Evolutionary conservation across 805 yeast species (phyloP).

Genomic region (Candida khao-thaluensis): DNA sequence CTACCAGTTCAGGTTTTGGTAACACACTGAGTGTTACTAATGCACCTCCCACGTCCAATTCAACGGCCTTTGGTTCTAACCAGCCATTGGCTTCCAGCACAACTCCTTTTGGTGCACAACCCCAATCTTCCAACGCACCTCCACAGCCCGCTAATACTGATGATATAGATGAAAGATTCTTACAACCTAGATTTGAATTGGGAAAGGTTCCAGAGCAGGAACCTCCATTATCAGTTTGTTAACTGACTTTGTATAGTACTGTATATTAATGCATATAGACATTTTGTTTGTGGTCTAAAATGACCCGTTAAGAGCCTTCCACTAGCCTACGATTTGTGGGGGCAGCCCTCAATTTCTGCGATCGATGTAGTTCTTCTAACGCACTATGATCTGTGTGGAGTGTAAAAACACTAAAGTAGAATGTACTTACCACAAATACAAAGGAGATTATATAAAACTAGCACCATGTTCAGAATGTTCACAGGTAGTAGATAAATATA

Average conservation of each 20-base stretch:
- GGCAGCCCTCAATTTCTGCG: no score
- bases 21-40: not conserved
- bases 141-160: not conserved
- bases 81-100: slow-evolving; percentile 4
- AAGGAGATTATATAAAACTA: slow-evolving; percentile 74
- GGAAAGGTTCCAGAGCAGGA: slow-evolving; percentile 72
- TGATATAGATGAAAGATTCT: slow-evolving; percentile 40
- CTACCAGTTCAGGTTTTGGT: slow-evolving; percentile 1
- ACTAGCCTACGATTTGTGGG: no score
- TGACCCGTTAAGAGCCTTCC: not conserved
- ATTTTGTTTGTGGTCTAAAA: no score
- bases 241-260: slow-evolving; percentile 2
- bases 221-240: slow-evolving; percentile 48
- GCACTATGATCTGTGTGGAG: slow-evolving; percentile 81
- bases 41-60: slow-evolving; percentile 6
- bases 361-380: not conserved
- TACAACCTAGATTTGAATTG: slow-evolving; percentile 46
- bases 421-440: slow-evolving; percentile 67
- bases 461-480: slow-evolving; percentile 75
- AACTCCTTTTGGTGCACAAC: slow-evolving; percentile 1
- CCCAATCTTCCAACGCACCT: not conserved
- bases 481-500: slow-evolving; percentile 81
- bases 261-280: not conserved
- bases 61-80: slow-evolving; percentile 12
- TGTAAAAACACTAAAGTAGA: slow-evolving; percentile 64